Evolutionary conservation across 495 filamentous ascomycete species (phyloP), one percentile per base, ranked within the genome.

Genomic region (Chaetomidium leptoderma): DNA sequence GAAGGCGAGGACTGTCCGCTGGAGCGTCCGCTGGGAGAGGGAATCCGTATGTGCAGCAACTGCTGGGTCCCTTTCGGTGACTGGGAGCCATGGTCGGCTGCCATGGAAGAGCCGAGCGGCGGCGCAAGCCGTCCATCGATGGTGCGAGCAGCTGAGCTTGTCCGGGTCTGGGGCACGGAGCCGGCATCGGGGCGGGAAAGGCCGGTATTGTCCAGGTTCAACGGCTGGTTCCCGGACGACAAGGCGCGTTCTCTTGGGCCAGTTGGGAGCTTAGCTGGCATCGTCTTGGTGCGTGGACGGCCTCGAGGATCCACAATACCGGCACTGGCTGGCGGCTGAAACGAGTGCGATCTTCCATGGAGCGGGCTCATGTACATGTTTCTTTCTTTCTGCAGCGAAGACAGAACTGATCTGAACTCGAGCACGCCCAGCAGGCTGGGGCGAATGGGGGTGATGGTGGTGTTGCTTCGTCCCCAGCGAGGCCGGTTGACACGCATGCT

Each of bases 401-500:
- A 85, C 46, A 99, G 76, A 13, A 97, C 87, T 3, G 92, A 90
- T 58, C 90, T 83, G 64, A 99, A 99, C 71, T 99, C 95, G 52
- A 99, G 74, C 5, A 87, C 95, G 44, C 95, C 95, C 6, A 97
- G 88, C 21, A 99, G 72, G 74, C 92, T 97, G 6, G 95, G 91
- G 30, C 95, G 81, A 57, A 97, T 97, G 1, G 90, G 86, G 44
- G 83, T 87, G 57, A 90, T 75, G 27, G 91, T 71, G 43, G 75
- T 89, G 66, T 85, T 88, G 58, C 86, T 87, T 46, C 91, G 80
- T 47, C 80, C 76, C 52, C 81, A 82, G 43, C 75, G 74, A 8
- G 88, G 88, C 11, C 93, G 83, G 63, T 79, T 87, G 24, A 96
- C 80, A 51, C 92, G 86, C 95, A 99, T 97, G 58, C 90, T 96